These are phyloP conservation scores for Barnettozyma siamensis DNA, from an alignment of 805 yeast species.

Conservation along the genomic window DNA sequence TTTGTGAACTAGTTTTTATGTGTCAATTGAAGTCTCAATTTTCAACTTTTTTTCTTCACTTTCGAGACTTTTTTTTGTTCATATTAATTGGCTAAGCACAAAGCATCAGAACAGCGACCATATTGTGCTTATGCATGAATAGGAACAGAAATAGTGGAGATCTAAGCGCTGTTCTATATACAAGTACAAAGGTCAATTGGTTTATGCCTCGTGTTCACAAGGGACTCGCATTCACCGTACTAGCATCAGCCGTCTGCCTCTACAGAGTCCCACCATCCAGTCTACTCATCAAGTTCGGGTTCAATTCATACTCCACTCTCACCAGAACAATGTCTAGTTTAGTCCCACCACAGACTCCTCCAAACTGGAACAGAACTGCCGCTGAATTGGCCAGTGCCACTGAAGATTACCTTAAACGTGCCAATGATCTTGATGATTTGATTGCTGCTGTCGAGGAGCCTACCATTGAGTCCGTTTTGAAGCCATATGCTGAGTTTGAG, in stretches of 20 bases:
- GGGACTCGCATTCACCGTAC: conserved; percentile 1
- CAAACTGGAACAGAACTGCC: conserved; percentile 58
- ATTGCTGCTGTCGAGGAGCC: conserved; percentile 39
- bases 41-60: not conserved
- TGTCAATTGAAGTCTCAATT: conserved; percentile 1
- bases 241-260: not conserved
- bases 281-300: not conserved
- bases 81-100: conserved; percentile 7
- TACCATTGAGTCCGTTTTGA: conserved; percentile 53
- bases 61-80: conserved; percentile 2
- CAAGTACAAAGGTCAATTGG: not conserved
- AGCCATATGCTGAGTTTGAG: conserved; percentile 45
- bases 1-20: not conserved
- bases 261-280: not conserved
- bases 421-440: conserved; percentile 43
- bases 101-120: not conserved
- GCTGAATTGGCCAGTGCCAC: conserved; percentile 40
- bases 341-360: conserved; percentile 26
- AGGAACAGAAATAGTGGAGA: too few species aligned
- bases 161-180: too few species aligned
- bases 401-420: conserved; percentile 37
- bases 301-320: not conserved
- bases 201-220: conserved; percentile 3
- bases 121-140: not conserved
- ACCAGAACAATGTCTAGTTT: conserved; percentile 12